phyloP scores from a whole-genome alignment of 352 stramenopile genomes.

The Pelagophyceae sp. region DNA sequence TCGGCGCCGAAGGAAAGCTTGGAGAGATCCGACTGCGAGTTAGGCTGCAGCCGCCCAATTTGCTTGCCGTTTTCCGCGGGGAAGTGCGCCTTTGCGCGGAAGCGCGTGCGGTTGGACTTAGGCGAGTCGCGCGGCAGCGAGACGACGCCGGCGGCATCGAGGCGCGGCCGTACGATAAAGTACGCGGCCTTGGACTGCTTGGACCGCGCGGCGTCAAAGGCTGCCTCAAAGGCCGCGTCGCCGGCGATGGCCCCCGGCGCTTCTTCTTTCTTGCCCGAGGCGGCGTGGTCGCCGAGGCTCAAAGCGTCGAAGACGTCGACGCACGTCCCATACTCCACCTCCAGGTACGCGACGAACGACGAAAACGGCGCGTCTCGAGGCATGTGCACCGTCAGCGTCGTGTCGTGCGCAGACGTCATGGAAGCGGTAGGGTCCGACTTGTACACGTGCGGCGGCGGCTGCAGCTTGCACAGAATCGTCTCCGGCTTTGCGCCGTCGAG shows the following conservation, averaged over 20 bases:
- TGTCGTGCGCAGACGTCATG: background rate
- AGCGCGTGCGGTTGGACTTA: background rate
- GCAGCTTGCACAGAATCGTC: background rate
- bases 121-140: background rate
- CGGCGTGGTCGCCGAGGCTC: background rate
- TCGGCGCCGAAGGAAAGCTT: too few relatives aligned
- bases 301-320: conserved; percentile 7
- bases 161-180: background rate
- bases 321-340: background rate
- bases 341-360: conserved; percentile 1
- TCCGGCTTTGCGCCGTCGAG: background rate
- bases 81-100: background rate
- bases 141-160: background rate
- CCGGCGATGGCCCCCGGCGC: background rate
- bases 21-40: too few relatives aligned
- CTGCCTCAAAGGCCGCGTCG: background rate
- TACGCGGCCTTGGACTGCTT: background rate
- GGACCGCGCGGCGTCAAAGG: background rate
- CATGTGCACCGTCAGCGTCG: background rate
- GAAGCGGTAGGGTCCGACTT: background rate
- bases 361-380: background rate
- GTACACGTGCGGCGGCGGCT: background rate
- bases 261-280: background rate
- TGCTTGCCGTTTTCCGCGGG: background rate
- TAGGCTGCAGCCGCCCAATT: too few relatives aligned